Percentiles rank a stretch among this genome's conserved stretches.
phyloP scores from a whole-genome alignment of 805 yeast species.

The Jamesozyma jinghongensis region DNA sequence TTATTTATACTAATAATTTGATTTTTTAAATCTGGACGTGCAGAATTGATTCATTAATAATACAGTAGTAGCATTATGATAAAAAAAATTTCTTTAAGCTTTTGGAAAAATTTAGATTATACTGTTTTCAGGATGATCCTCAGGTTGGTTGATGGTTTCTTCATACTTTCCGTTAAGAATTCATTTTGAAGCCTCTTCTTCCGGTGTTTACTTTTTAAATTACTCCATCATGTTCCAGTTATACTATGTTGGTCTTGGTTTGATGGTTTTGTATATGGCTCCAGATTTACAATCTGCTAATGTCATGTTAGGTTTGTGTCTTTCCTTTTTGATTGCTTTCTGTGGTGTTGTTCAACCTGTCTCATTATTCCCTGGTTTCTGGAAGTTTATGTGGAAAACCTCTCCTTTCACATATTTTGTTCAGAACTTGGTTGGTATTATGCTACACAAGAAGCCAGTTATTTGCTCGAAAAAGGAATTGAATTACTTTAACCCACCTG shows the following conservation, averaged over 20 bases:
- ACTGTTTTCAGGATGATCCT: too few species aligned
- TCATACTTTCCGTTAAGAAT: slow-evolving; percentile 36
- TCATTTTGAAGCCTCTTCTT: slow-evolving; percentile 26
- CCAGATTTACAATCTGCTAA: slow-evolving; percentile 25
- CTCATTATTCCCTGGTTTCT: slow-evolving; percentile 33
- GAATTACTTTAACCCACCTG: slow-evolving; percentile 15
- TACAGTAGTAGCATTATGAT: too few species aligned
- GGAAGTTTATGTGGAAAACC: slow-evolving; percentile 35
- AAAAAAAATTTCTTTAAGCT: too few species aligned
- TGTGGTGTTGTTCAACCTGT: slow-evolving; percentile 34
- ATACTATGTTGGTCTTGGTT: slow-evolving; percentile 34
- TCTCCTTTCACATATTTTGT: slow-evolving; percentile 38
- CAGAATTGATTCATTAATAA: too few species aligned
- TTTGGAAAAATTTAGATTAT: too few species aligned
- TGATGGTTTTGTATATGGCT: slow-evolving; percentile 25
- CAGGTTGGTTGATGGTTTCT: too few species aligned
- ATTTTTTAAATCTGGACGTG: too few species aligned
- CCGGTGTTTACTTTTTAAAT: slow-evolving; percentile 45
- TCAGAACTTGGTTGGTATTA: slow-evolving; percentile 39
- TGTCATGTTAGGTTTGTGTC: slow-evolving; percentile 15
- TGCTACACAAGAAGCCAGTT: slow-evolving; percentile 39
- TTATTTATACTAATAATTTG: too few species aligned
- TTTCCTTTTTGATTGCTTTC: slow-evolving; percentile 30
- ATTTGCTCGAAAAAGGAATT: slow-evolving; percentile 31
- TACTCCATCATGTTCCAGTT: slow-evolving; percentile 37